phyloP scores from a whole-genome alignment of 1,284 basidiomycete genomes.

The Marasmius sp. region DNA sequence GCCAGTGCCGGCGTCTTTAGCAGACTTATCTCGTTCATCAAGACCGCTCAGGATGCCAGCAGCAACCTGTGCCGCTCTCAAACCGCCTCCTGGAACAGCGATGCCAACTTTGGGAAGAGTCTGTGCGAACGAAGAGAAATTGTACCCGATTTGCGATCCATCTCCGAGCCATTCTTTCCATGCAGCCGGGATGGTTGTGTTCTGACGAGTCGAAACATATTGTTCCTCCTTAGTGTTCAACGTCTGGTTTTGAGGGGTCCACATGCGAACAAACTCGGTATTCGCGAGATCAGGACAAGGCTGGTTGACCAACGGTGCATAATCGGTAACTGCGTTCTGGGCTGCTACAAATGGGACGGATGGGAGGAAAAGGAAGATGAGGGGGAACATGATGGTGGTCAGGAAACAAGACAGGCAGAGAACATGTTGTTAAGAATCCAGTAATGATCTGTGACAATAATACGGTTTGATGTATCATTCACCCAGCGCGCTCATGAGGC shows the following conservation, averaged over 20 bases:
- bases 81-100: conserved; percentile 59
- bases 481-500: too few species aligned
- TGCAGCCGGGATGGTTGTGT: conserved; percentile 41
- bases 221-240: conserved; percentile 47
- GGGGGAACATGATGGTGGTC: not conserved
- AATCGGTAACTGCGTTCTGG: conserved; percentile 36
- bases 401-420: too few species aligned
- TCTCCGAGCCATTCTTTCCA: conserved; percentile 63
- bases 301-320: conserved; percentile 48
- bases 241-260: conserved; percentile 50
- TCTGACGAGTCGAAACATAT: conserved; percentile 45
- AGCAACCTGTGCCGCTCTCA: conserved; percentile 59
- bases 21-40: conserved; percentile 57
- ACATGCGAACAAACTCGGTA: conserved; percentile 49
- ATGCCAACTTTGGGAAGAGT: conserved; percentile 54
- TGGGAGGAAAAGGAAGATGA: not conserved
- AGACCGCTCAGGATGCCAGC: conserved; percentile 58
- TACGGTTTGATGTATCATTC: too few species aligned
- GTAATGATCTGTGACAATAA: too few species aligned
- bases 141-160: conserved; percentile 52
- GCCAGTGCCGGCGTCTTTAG: conserved; percentile 57
- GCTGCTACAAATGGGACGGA: not conserved
- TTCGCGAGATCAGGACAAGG: conserved; percentile 49
- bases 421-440: not conserved
- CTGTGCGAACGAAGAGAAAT: conserved; percentile 37